Evolutionary conservation across 352 stramenopile genomes (phyloP).

Genomic region (Phytopythium vexans): DNA sequence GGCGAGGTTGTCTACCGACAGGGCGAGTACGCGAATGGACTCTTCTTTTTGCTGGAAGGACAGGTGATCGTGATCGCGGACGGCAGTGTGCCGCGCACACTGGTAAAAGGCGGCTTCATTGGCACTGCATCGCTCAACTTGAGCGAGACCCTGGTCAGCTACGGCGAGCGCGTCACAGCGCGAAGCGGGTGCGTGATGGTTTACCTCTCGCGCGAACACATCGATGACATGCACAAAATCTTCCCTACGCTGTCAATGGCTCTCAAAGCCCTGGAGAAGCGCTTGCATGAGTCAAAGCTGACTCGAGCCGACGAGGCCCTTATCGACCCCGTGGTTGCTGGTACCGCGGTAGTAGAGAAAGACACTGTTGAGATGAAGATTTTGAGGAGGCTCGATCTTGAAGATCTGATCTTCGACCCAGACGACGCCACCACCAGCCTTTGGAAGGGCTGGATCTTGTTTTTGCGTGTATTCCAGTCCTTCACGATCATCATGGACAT

Average conservation of each 20-base stretch:
- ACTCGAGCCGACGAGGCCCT: slow-evolving; percentile 19
- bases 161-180: slow-evolving; percentile 51
- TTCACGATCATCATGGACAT: slow-evolving; percentile 38
- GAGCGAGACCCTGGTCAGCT: slow-evolving; percentile 50
- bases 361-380: slow-evolving; percentile 22
- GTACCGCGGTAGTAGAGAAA: slow-evolving; percentile 4
- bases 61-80: slow-evolving; percentile 45
- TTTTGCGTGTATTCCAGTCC: slow-evolving; percentile 23
- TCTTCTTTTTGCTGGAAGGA: slow-evolving; percentile 61
- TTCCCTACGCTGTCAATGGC: slow-evolving; percentile 65
- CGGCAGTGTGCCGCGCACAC: slow-evolving; percentile 21
- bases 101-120: slow-evolving; percentile 49
- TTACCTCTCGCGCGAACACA: slow-evolving; percentile 46
- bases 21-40: slow-evolving; percentile 52
- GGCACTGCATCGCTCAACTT: slow-evolving; percentile 45
- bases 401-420: slow-evolving; percentile 38
- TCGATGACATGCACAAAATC: slow-evolving; percentile 53
- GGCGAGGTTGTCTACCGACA: slow-evolving; percentile 62
- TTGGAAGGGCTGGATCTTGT: slow-evolving; percentile 32
- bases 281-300: slow-evolving; percentile 43
- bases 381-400: slow-evolving; percentile 24
- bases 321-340: slow-evolving; percentile 1
- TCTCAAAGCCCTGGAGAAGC: slow-evolving; percentile 51
- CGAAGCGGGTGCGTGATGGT: slow-evolving; percentile 57
- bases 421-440: slow-evolving; percentile 15